These are phyloP conservation scores for Pichia exigua DNA, from an alignment of 805 yeast species.

Conservation along the genomic window DNA sequence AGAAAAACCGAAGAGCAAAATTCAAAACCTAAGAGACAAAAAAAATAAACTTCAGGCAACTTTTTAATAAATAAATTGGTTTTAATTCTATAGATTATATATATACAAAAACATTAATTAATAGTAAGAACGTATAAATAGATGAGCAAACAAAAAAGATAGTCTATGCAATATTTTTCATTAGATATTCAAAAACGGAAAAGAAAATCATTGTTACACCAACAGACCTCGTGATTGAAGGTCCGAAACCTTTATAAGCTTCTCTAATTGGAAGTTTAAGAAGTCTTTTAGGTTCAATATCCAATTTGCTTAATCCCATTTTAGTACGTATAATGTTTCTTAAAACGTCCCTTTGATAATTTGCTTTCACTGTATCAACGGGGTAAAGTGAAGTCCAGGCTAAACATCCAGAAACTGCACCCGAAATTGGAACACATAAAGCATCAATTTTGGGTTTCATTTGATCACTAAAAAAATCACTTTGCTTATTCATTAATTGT, in stretches of 20 bases:
- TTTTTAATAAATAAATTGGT: neutral
- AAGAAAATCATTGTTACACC: constrained; percentile 71
- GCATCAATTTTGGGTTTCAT: constrained; percentile 26
- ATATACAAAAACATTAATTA: neutral
- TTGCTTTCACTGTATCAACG: constrained; percentile 70
- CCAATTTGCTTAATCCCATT: constrained; percentile 38
- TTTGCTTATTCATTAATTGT: constrained; percentile 12
- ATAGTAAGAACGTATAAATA: constrained; percentile 29
- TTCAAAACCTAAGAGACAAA: constrained; percentile 21
- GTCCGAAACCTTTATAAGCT: constrained; percentile 72
- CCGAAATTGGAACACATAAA: constrained; percentile 53
- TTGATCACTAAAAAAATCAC: constrained; percentile 2
- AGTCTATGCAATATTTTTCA: constrained; percentile 45
- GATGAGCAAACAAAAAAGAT: constrained; percentile 50
- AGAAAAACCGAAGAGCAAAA: constrained; percentile 31
- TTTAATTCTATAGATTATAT: neutral
- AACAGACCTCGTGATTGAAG: constrained; percentile 64
- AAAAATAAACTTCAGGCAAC: constrained; percentile 12
- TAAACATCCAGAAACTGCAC: constrained; percentile 71
- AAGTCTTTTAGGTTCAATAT: constrained; percentile 27
- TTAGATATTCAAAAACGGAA: constrained; percentile 58
- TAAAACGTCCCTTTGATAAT: constrained; percentile 67
- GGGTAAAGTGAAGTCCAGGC: constrained; percentile 77
- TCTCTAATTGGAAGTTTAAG: constrained; percentile 34
- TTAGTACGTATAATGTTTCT: constrained; percentile 51